Evolutionary conservation across 2,329 filamentous ascomycete species (phyloP).

Genomic region (Didymella lethalis): DNA sequence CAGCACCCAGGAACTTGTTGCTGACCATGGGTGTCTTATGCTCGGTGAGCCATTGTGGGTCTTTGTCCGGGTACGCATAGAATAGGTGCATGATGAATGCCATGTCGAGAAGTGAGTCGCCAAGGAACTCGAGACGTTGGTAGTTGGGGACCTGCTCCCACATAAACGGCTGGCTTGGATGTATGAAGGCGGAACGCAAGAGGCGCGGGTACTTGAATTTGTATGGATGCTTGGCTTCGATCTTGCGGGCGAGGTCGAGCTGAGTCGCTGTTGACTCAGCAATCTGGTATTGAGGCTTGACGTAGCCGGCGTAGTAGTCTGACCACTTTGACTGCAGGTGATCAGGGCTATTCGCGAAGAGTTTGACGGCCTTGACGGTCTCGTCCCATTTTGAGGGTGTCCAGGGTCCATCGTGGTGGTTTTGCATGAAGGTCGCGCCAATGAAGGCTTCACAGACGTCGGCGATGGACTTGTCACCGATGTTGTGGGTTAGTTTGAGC

Average conservation of each 20-base stretch:
- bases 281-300: slow-evolving; percentile 74
- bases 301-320: slow-evolving; percentile 77
- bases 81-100: slow-evolving; percentile 84
- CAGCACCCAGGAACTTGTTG: slow-evolving; percentile 88
- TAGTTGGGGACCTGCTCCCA: slow-evolving; percentile 87
- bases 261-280: slow-evolving; percentile 70
- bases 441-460: slow-evolving; percentile 96
- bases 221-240: slow-evolving; percentile 68
- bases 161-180: slow-evolving; percentile 78
- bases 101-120: slow-evolving; percentile 88
- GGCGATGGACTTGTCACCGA: slow-evolving; percentile 89
- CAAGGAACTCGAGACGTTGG: slow-evolving; percentile 90
- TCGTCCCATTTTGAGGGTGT: slow-evolving; percentile 62
- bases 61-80: slow-evolving; percentile 75
- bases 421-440: slow-evolving; percentile 75
- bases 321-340: slow-evolving; percentile 74
- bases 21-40: slow-evolving; percentile 99
- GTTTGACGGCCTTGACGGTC: slow-evolving; percentile 71
- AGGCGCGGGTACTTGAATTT: slow-evolving; percentile 78
- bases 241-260: slow-evolving; percentile 69
- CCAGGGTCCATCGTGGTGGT: slow-evolving; percentile 56
- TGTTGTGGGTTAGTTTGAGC: slow-evolving; percentile 63
- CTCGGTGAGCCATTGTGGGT: slow-evolving; percentile 96
- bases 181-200: slow-evolving; percentile 83
- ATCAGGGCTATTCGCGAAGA: slow-evolving; percentile 72